Percentiles rank a stretch among this genome's conserved stretches.
phyloP scores from a whole-genome alignment of 805 yeast genomes.

The Barnettozyma sp. region DNA sequence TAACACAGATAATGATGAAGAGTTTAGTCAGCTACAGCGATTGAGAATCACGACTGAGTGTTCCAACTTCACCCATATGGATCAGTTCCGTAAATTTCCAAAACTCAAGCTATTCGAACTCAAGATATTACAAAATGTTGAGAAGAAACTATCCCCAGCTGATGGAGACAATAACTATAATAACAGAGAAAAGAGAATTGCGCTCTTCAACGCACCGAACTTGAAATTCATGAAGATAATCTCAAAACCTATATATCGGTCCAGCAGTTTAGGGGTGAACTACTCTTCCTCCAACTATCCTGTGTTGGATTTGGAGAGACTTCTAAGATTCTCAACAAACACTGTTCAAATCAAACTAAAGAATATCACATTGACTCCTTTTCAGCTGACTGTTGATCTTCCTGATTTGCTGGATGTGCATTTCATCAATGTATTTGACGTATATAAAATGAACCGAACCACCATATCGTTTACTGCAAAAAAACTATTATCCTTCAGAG shows the following conservation, averaged over 20 bases:
- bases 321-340: background rate
- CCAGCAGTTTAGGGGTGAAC: background rate
- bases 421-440: background rate
- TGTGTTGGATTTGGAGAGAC: background rate
- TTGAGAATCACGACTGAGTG: background rate
- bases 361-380: background rate
- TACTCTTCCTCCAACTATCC: background rate
- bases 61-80: background rate
- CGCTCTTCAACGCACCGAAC: background rate
- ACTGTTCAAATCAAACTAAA: background rate
- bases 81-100: no score
- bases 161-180: no score
- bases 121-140: background rate
- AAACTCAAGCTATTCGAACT: background rate
- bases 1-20: background rate
- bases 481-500: background rate
- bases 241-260: background rate
- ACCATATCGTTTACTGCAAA: background rate
- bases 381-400: background rate
- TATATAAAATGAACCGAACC: background rate
- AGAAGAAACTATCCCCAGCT: no score
- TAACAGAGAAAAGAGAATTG: background rate
- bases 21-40: background rate
- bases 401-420: background rate
- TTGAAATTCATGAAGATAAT: background rate